A percentile compares a stretch with the other conserved stretches of the same genome.
These are phyloP conservation scores for Amanita thiersii DNA, from an alignment of 768 basidiomycete species.

Conservation along the genomic window DNA sequence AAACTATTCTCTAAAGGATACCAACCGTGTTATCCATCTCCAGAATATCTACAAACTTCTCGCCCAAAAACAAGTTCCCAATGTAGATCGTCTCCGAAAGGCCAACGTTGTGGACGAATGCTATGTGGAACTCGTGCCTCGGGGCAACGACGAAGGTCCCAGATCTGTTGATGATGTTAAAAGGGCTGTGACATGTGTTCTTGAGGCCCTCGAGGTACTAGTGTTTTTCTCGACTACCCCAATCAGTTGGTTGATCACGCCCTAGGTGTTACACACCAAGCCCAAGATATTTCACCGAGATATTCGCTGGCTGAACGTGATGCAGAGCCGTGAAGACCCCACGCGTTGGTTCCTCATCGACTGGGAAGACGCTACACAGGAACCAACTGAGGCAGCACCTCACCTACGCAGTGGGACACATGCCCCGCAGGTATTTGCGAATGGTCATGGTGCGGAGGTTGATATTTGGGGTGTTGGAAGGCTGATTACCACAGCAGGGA, in stretches of 20 bases:
- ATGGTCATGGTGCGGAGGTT: constrained; percentile 22
- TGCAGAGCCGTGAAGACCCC: constrained; percentile 14
- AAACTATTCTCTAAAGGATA: background rate
- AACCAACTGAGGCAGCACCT: constrained; percentile 12
- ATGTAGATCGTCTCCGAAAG: background rate
- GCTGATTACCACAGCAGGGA: constrained; percentile 10
- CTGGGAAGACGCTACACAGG: constrained; percentile 19
- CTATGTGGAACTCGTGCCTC: constrained; percentile 1
- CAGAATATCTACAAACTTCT: background rate
- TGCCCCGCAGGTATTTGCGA: constrained; percentile 15
- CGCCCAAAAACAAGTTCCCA: background rate
- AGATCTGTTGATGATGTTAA: constrained; percentile 1
- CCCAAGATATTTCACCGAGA: constrained; percentile 18
- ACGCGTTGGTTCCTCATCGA: constrained; percentile 21
- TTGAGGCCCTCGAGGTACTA: constrained; percentile 15
- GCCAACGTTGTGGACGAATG: background rate
- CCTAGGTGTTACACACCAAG: constrained; percentile 12
- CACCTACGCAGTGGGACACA: constrained; percentile 14
- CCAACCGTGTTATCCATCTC: background rate
- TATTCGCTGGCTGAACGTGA: constrained; percentile 19
- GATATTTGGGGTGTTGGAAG: constrained; percentile 23
- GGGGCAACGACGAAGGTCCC: constrained; percentile 3
- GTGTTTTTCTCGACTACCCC: constrained; percentile 1
- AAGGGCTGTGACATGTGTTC: constrained; percentile 11
- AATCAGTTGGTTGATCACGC: constrained; percentile 2